These are phyloP conservation scores for Penicillium crystallinum DNA, from an alignment of 495 filamentous ascomycete species.

Conservation along the genomic window DNA sequence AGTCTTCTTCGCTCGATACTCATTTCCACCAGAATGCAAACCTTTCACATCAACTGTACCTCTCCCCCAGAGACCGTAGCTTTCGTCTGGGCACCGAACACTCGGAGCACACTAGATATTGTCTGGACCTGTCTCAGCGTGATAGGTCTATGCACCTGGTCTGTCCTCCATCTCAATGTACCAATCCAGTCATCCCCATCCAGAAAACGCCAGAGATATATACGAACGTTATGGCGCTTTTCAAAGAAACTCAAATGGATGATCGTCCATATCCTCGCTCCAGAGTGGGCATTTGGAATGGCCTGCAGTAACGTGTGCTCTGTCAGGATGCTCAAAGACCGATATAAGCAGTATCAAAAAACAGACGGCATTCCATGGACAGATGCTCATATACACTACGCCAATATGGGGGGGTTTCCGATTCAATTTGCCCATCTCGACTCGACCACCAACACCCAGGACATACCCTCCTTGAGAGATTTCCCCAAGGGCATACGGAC, in stretches of 20 bases:
- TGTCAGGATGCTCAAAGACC: background rate
- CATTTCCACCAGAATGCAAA: background rate
- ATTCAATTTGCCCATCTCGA: background rate
- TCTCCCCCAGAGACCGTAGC: background rate
- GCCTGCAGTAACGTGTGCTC: background rate
- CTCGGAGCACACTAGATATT: background rate
- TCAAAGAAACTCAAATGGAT: background rate
- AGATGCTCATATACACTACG: background rate
- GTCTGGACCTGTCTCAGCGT: background rate
- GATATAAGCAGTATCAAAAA: background rate
- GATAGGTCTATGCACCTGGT: background rate
- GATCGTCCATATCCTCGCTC: background rate
- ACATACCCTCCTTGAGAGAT: background rate
- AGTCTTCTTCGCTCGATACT: background rate
- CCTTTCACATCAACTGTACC: background rate
- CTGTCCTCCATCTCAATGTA: background rate
- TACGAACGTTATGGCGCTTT: background rate
- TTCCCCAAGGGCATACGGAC: background rate
- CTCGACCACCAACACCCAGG: background rate
- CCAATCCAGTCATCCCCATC: background rate
- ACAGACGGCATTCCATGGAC: background rate
- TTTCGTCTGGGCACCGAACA: background rate
- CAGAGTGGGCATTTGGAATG: background rate
- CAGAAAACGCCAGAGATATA: background rate
- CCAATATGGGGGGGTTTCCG: constrained; percentile 1